Conservation (phyloP, 202 grass and related monocot species). For the Dendrocalamus latiflorus region DNA sequence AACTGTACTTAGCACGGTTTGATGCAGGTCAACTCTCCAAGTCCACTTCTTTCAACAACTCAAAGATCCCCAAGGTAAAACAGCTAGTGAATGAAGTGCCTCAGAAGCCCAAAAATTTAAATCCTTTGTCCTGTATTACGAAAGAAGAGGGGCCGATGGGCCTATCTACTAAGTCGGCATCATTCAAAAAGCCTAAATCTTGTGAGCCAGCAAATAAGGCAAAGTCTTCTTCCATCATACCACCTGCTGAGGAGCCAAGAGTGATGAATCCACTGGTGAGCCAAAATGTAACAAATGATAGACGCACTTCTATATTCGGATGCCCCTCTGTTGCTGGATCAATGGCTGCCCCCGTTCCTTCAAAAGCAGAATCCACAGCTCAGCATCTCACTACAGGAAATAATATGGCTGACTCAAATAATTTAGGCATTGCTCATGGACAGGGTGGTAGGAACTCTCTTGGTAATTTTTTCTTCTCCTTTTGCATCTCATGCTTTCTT, state of each 20-base stretch:
- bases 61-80: slow-evolving; percentile 86
- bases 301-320: slow-evolving; percentile 50
- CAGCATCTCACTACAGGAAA: slow-evolving; percentile 24
- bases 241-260: slow-evolving; percentile 47
- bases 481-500: not conserved
- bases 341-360: slow-evolving; percentile 33
- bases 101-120: slow-evolving; percentile 50
- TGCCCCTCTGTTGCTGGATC: slow-evolving; percentile 21
- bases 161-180: slow-evolving; percentile 56
- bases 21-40: slow-evolving; percentile 63
- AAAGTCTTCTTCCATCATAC: slow-evolving; percentile 35
- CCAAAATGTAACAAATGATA: slow-evolving; percentile 34
- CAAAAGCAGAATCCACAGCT: slow-evolving; percentile 40
- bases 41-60: slow-evolving; percentile 79
- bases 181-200: slow-evolving; percentile 63
- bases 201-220: slow-evolving; percentile 34
- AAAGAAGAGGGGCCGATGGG: too few relatives aligned
- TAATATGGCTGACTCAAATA: slow-evolving; percentile 34
- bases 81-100: slow-evolving; percentile 64
- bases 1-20: slow-evolving; percentile 26
- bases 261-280: slow-evolving; percentile 27
- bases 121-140: slow-evolving; percentile 34
- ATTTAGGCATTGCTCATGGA: slow-evolving; percentile 41
- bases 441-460: slow-evolving; percentile 28
- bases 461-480: slow-evolving; percentile 23